Evolutionary conservation across 495 filamentous ascomycete species (phyloP).

Genomic region (Neurospora sublineolata): DNA sequence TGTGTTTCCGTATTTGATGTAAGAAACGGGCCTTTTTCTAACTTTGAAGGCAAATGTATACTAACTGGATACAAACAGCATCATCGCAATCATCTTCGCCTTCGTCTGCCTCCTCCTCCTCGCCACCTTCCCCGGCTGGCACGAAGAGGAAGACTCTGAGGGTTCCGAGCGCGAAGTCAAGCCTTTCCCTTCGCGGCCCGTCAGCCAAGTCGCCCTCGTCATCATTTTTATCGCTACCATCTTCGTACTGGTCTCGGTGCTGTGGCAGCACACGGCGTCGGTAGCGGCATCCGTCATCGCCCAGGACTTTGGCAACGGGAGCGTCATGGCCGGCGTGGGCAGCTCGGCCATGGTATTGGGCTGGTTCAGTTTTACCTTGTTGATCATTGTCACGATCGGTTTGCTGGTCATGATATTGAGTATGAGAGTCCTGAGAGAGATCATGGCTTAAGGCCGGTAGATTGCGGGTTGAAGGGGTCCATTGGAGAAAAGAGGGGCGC

Average conservation of each 20-base stretch:
- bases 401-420: conserved; percentile 92
- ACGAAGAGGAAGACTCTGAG: conserved; percentile 54
- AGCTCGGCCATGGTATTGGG: conserved; percentile 90
- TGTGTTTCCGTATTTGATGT: conserved; percentile 70
- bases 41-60: neutral
- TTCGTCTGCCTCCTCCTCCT: conserved; percentile 65
- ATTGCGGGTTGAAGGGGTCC: neutral
- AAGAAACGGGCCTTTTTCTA: conserved; percentile 9
- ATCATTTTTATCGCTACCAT: conserved; percentile 72
- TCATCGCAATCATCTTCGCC: conserved; percentile 73
- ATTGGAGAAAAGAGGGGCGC: neutral
- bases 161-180: conserved; percentile 63
- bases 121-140: conserved; percentile 73
- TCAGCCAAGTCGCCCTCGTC: conserved; percentile 62
- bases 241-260: conserved; percentile 63
- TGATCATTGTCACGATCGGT: conserved; percentile 90
- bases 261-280: conserved; percentile 83
- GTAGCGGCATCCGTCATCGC: conserved; percentile 88
- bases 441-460: conserved; percentile 25
- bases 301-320: conserved; percentile 91
- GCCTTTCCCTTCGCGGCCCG: conserved; percentile 64
- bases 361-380: conserved; percentile 87
- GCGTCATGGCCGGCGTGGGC: conserved; percentile 77
- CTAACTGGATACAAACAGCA: conserved; percentile 29
- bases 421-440: conserved; percentile 53